A percentile compares a stretch with the other conserved stretches of the same genome.
phyloP scores from a whole-genome alignment of 2,329 filamentous ascomycete species.

The Fusarium sp. region DNA sequence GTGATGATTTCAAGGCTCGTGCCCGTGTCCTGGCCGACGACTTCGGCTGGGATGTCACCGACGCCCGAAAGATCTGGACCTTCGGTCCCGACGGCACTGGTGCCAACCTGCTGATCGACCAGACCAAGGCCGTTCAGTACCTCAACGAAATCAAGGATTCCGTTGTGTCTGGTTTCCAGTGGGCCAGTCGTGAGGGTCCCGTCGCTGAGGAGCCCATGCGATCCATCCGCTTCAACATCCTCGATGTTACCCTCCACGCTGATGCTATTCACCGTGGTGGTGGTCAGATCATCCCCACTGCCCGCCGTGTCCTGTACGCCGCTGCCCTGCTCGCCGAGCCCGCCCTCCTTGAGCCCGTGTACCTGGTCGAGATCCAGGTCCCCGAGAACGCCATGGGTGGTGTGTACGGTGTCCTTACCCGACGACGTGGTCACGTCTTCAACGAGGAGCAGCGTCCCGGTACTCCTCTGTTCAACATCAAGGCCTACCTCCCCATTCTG shows the following conservation, averaged over 20 bases:
- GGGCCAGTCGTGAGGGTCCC: slow-evolving; percentile 97
- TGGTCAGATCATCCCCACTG: slow-evolving; percentile 98
- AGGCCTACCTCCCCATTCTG: slow-evolving; percentile 95
- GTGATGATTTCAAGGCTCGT: slow-evolving; percentile 99
- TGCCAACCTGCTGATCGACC: slow-evolving; percentile 98
- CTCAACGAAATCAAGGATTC: slow-evolving; percentile 99
- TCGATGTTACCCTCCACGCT: slow-evolving; percentile 99
- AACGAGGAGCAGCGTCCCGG: slow-evolving; percentile 97
- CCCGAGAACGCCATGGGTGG: slow-evolving; percentile 99
- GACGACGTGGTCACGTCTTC: slow-evolving; percentile 99
- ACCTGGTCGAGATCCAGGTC: slow-evolving; percentile 99
- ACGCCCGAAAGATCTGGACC: slow-evolving; percentile 99
- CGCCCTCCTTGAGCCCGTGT: slow-evolving; percentile 94
- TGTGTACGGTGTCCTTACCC: slow-evolving; percentile 99
- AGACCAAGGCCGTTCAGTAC: slow-evolving; percentile 99
- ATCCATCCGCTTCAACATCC: slow-evolving; percentile 96
- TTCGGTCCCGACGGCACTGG: slow-evolving; percentile 98
- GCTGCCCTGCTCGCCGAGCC: slow-evolving; percentile 91
- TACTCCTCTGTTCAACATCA: slow-evolving; percentile 99
- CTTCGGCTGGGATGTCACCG: slow-evolving; percentile 98
- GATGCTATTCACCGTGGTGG: slow-evolving; percentile 99
- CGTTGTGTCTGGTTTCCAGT: slow-evolving; percentile 99
- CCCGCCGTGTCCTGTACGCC: slow-evolving; percentile 97
- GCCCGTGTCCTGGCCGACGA: slow-evolving; percentile 97
- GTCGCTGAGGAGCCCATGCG: slow-evolving; percentile 99